Evolutionary conservation across 2,329 filamentous ascomycete genomes (phyloP).

Genomic region (Xylogone sp.): DNA sequence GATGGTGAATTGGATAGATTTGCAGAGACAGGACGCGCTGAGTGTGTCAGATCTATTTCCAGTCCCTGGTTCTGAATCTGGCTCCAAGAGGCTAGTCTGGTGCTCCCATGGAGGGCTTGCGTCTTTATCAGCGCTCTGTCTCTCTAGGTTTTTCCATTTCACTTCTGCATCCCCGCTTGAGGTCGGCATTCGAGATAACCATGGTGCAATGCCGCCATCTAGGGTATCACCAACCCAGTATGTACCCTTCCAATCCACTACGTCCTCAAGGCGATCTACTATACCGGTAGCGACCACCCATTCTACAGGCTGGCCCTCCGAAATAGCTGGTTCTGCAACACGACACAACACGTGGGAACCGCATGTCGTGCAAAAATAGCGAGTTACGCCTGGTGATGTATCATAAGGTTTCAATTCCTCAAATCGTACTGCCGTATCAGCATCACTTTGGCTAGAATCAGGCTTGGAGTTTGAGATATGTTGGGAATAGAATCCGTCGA

Average conservation of each 20-base stretch:
- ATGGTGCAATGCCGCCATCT: neutral
- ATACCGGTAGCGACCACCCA: constrained; percentile 32
- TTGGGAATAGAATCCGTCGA: constrained; percentile 18
- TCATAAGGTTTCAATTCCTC: constrained; percentile 36
- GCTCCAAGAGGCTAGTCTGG: constrained; percentile 1
- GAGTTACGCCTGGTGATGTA: constrained; percentile 36
- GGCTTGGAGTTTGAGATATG: constrained; percentile 20
- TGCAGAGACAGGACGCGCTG: constrained; percentile 50
- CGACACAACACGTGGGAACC: constrained; percentile 38
- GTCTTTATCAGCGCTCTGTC: constrained; percentile 8
- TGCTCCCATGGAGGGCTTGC: constrained; percentile 9
- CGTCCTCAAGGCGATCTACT: constrained; percentile 22
- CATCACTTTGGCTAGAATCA: neutral
- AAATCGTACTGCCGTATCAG: neutral
- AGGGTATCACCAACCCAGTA: constrained; percentile 12
- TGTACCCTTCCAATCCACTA: constrained; percentile 20
- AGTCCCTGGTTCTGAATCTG: neutral
- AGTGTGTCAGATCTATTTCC: constrained; percentile 22
- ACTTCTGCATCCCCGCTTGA: constrained; percentile 7
- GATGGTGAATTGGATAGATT: constrained; percentile 52
- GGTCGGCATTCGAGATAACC: constrained; percentile 12
- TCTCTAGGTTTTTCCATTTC: constrained; percentile 10
- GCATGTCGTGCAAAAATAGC: constrained; percentile 48
- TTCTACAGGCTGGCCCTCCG: constrained; percentile 1
- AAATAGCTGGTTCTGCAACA: constrained; percentile 13